These are phyloP conservation scores for Ballota nigra DNA, from an alignment of 257 asterid species.

Conservation along the genomic window DNA sequence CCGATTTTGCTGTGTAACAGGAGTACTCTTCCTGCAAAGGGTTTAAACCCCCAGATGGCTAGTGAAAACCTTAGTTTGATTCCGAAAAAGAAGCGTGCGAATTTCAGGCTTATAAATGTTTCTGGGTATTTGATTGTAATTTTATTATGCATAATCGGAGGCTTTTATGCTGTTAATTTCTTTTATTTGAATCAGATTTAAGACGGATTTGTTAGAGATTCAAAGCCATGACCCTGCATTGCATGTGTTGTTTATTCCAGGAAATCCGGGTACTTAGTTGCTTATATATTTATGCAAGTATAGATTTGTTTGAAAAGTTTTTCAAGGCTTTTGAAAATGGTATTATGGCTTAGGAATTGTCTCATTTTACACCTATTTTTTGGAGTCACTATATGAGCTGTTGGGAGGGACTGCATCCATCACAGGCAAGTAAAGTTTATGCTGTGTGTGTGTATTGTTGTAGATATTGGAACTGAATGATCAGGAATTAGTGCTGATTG, in stretches of 20 bases:
- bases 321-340: slow-evolving; percentile 14
- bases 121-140: slow-evolving; percentile 44
- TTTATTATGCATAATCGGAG: neutral
- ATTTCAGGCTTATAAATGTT: slow-evolving; percentile 44
- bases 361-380: slow-evolving; percentile 66
- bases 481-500: slow-evolving; percentile 22
- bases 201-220: slow-evolving; percentile 75
- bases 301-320: neutral
- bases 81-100: slow-evolving; percentile 35
- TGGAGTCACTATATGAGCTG: slow-evolving; percentile 69
- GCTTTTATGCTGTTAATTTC: neutral
- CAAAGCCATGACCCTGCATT: slow-evolving; percentile 52
- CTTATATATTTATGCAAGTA: neutral
- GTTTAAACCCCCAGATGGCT: slow-evolving; percentile 38
- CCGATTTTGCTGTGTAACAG: slow-evolving; percentile 24
- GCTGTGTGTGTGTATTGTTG: neutral
- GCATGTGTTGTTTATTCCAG: slow-evolving; percentile 80
- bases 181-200: slow-evolving; percentile 41
- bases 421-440: slow-evolving; percentile 51
- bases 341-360: slow-evolving; percentile 58
- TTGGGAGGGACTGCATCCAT: slow-evolving; percentile 73
- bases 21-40: slow-evolving; percentile 22
- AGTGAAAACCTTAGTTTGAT: slow-evolving; percentile 37
- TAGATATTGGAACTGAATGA: slow-evolving; percentile 9
- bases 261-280: slow-evolving; percentile 75